These are phyloP conservation scores for Phoma sp. DNA, from an alignment of 2,329 filamentous ascomycete species.

Conservation along the genomic window DNA sequence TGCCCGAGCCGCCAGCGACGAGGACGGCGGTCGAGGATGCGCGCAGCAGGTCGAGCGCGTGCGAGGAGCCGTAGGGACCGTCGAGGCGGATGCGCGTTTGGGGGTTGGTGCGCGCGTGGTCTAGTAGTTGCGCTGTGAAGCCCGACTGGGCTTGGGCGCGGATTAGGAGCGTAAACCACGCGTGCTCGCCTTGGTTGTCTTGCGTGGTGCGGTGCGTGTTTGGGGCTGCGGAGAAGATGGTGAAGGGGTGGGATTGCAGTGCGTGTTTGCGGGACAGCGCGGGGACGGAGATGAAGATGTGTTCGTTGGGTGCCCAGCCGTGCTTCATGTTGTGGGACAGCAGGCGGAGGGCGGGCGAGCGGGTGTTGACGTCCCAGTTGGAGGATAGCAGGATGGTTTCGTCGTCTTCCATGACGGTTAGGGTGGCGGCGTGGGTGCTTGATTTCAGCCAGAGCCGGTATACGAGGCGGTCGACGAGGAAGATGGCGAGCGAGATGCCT, in stretches of 20 bases:
- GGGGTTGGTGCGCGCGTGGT: conserved; percentile 55
- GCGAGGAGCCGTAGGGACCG: conserved; percentile 67
- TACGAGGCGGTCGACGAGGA: conserved; percentile 63
- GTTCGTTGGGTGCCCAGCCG: conserved; percentile 68
- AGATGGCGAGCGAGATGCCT: conserved; percentile 60
- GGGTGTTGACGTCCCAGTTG: conserved; percentile 48
- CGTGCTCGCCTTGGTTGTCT: conserved; percentile 47
- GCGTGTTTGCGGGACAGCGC: conserved; percentile 59
- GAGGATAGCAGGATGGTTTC: conserved; percentile 60
- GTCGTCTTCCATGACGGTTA: conserved; percentile 62
- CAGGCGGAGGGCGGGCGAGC: conserved; percentile 13
- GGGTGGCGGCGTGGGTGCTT: conserved; percentile 55
- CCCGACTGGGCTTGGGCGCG: conserved; percentile 60
- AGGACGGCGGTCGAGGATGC: conserved; percentile 60
- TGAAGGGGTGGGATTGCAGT: conserved; percentile 71
- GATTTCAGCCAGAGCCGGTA: conserved; percentile 64
- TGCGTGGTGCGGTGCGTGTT: conserved; percentile 30
- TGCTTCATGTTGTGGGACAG: conserved; percentile 47
- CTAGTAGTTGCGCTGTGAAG: conserved; percentile 64
- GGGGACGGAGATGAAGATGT: conserved; percentile 68
- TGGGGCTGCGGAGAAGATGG: conserved; percentile 67
- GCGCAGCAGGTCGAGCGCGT: conserved; percentile 61
- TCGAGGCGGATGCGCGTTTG: conserved; percentile 62
- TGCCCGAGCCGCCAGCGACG: conserved; percentile 69
- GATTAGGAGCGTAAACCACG: conserved; percentile 64